Evolutionary conservation across 2,329 filamentous ascomycete species (phyloP).

Genomic region (Sarocladium brachiariae): DNA sequence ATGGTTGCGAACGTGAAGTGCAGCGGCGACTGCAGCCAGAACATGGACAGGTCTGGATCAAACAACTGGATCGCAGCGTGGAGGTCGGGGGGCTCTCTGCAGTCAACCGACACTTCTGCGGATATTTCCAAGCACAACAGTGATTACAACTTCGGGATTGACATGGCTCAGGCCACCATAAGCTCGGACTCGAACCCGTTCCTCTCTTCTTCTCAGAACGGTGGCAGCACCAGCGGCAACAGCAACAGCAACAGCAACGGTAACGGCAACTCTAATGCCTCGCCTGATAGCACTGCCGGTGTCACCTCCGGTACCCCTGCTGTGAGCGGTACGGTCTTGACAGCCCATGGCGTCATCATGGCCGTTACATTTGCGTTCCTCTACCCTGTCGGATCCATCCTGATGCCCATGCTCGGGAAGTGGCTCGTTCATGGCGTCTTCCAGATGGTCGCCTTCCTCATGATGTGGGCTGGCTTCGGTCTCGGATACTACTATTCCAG

Average conservation of each 20-base stretch:
- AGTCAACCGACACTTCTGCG: conserved; percentile 32
- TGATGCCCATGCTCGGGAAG: conserved; percentile 53
- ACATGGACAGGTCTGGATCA: conserved; percentile 34
- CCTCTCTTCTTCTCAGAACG: conserved; percentile 16
- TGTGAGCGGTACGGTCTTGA: conserved; percentile 23
- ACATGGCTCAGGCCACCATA: conserved; percentile 41
- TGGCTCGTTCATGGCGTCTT: conserved; percentile 52
- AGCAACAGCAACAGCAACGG: conserved; percentile 10
- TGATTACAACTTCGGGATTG: conserved; percentile 35
- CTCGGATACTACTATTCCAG: conserved; percentile 44
- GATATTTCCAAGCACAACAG: conserved; percentile 40
- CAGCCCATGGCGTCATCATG: conserved; percentile 55
- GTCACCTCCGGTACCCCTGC: conserved; percentile 13
- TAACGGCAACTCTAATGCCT: not conserved
- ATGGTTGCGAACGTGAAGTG: conserved; percentile 57
- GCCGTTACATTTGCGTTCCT: conserved; percentile 49
- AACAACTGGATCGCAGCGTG: conserved; percentile 49
- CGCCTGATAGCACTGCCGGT: conserved; percentile 12
- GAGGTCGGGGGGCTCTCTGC: conserved; percentile 38
- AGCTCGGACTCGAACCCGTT: conserved; percentile 47
- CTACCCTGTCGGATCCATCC: conserved; percentile 52
- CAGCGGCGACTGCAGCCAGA: conserved; percentile 37
- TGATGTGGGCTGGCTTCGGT: conserved; percentile 55
- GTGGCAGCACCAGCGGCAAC: conserved; percentile 11
- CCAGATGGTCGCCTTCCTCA: conserved; percentile 46